These are phyloP conservation scores for Colletotrichum sp. DNA, from an alignment of 2,329 filamentous ascomycete genomes.

Conservation along the genomic window DNA sequence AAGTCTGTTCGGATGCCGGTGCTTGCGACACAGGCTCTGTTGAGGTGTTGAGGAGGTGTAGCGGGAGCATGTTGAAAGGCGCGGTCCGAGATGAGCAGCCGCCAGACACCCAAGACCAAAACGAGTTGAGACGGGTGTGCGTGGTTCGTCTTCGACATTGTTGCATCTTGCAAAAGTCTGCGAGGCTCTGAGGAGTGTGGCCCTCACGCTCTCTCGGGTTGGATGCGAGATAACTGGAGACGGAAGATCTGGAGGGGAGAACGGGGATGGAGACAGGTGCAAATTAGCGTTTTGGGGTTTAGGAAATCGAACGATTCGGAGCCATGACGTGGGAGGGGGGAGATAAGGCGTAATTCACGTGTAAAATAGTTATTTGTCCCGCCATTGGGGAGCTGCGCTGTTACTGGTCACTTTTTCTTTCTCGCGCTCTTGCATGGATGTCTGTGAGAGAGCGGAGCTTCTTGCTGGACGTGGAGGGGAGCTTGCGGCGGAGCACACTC, in stretches of 20 bases:
- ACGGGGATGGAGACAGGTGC: background rate
- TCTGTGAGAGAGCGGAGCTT: background rate
- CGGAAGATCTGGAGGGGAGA: background rate
- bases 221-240: background rate
- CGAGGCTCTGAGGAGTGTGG: background rate
- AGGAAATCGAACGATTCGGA: background rate
- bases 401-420: background rate
- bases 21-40: background rate
- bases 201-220: background rate
- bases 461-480: background rate
- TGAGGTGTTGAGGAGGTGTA: background rate
- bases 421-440: background rate
- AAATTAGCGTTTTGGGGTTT: background rate
- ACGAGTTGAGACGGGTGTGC: background rate
- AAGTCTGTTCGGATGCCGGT: background rate
- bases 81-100: background rate
- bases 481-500: background rate
- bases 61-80: background rate
- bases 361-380: constrained; percentile 19
- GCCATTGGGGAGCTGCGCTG: background rate
- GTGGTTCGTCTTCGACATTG: background rate
- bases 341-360: constrained; percentile 19
- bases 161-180: background rate
- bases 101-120: background rate
- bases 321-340: constrained; percentile 7